These are phyloP conservation scores for Ilyonectria mors-panacis DNA, from an alignment of 2,329 filamentous ascomycete genomes.

Conservation along the genomic window DNA sequence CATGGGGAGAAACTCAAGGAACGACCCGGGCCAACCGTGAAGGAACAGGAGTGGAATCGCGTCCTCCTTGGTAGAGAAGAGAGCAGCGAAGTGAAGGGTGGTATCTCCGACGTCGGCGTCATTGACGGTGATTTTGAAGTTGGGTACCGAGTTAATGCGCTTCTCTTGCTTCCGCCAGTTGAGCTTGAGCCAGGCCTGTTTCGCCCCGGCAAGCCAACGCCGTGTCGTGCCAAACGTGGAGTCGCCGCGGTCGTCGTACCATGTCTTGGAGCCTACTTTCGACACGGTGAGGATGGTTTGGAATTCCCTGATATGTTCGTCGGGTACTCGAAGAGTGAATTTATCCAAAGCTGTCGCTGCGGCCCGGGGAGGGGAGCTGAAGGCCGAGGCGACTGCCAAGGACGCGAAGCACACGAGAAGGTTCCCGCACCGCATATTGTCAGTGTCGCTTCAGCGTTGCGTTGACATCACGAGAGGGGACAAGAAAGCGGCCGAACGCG, in stretches of 20 bases:
- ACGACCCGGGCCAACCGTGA: constrained; percentile 14
- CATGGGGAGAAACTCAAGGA: constrained; percentile 19
- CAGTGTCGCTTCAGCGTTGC: background rate
- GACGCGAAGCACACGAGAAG: background rate
- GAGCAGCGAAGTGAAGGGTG: constrained; percentile 65
- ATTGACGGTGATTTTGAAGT: background rate
- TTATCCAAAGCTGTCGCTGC: background rate
- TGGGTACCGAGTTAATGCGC: constrained; percentile 1
- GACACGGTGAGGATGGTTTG: background rate
- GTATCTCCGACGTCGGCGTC: background rate
- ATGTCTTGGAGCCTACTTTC: background rate
- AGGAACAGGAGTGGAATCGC: constrained; percentile 1
- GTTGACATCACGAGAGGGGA: background rate
- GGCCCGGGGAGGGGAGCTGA: background rate
- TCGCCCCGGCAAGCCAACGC: background rate
- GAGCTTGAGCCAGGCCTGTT: background rate
- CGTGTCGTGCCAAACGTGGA: too few species aligned
- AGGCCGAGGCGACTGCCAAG: background rate
- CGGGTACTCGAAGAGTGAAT: background rate
- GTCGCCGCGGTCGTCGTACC: too few species aligned
- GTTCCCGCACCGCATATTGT: background rate
- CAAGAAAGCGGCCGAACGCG: background rate
- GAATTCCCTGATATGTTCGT: background rate
- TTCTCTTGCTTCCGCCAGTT: constrained; percentile 1
- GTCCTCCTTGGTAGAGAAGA: constrained; percentile 65